A percentile compares a stretch with the other conserved stretches of the same genome.
These are phyloP conservation scores for Lactarius pseudohatsudake DNA, from an alignment of 768 basidiomycete genomes.

Conservation along the genomic window DNA sequence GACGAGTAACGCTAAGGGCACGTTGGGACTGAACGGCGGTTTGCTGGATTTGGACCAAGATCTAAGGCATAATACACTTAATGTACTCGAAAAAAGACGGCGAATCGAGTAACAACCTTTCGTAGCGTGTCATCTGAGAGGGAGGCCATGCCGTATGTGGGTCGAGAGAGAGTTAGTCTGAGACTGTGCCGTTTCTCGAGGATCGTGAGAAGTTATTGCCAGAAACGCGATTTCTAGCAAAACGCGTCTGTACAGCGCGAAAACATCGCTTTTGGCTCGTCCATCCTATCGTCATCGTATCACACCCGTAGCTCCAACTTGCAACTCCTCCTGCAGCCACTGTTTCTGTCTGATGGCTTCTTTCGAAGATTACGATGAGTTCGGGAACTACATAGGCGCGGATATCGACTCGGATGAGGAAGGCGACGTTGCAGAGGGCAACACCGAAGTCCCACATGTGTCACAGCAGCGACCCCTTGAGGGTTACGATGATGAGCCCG, in stretches of 20 bases:
- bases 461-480: conserved; percentile 58
- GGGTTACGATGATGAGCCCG: conserved; percentile 73
- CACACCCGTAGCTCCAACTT: conserved; percentile 2
- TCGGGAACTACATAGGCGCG: conserved; percentile 96
- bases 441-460: conserved; percentile 42
- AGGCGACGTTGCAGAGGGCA: conserved; percentile 54
- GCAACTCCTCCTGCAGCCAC: neutral
- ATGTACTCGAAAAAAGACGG: neutral
- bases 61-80: conserved; percentile 48
- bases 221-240: conserved; percentile 17
- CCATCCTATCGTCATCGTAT: neutral
- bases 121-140: conserved; percentile 72
- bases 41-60: conserved; percentile 89
- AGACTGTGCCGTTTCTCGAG: too few relatives aligned
- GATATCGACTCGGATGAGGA: conserved; percentile 89
- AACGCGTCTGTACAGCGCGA: neutral
- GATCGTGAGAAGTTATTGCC: conserved; percentile 16
- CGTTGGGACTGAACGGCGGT: conserved; percentile 85
- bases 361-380: conserved; percentile 84
- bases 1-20: conserved; percentile 65
- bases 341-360: conserved; percentile 46
- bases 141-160: conserved; percentile 33
- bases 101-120: conserved; percentile 48
- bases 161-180: neutral
- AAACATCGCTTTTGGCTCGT: neutral